Percentiles rank a stretch among this genome's conserved stretches.
Conservation (phyloP, 495 filamentous ascomycete species). For the Neurospora sp. region DNA sequence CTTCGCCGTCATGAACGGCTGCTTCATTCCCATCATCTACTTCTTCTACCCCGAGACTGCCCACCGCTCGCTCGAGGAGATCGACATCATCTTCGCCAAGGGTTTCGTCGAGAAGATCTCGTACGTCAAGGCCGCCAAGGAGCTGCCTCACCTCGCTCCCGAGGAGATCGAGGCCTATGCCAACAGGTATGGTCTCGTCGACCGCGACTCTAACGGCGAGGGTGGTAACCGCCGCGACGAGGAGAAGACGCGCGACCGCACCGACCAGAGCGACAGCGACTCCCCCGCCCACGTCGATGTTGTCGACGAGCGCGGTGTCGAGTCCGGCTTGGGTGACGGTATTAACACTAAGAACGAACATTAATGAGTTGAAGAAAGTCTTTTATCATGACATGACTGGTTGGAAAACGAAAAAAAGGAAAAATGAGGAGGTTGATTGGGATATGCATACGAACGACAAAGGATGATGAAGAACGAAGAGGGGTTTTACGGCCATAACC, state of each 20-base stretch:
- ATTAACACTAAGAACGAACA: neutral
- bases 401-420: neutral
- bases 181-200: constrained; percentile 48
- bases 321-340: constrained; percentile 6
- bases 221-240: neutral
- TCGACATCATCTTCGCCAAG: constrained; percentile 73
- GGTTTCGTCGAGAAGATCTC: constrained; percentile 63
- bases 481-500: neutral
- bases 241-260: constrained; percentile 3
- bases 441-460: neutral
- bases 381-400: neutral
- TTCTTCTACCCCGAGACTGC: constrained; percentile 72
- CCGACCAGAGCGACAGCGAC: neutral
- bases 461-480: neutral
- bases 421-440: neutral
- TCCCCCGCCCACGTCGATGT: neutral
- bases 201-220: neutral
- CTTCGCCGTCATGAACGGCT: constrained; percentile 61
- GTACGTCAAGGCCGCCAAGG: constrained; percentile 59
- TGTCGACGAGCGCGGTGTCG: constrained; percentile 7
- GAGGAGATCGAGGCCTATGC: constrained; percentile 56
- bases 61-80: constrained; percentile 63
- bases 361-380: neutral
- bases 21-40: constrained; percentile 64
- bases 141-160: constrained; percentile 56